phyloP scores from a whole-genome alignment of 176 grass and related monocot species.

The Tuctoria greenei region DNA sequence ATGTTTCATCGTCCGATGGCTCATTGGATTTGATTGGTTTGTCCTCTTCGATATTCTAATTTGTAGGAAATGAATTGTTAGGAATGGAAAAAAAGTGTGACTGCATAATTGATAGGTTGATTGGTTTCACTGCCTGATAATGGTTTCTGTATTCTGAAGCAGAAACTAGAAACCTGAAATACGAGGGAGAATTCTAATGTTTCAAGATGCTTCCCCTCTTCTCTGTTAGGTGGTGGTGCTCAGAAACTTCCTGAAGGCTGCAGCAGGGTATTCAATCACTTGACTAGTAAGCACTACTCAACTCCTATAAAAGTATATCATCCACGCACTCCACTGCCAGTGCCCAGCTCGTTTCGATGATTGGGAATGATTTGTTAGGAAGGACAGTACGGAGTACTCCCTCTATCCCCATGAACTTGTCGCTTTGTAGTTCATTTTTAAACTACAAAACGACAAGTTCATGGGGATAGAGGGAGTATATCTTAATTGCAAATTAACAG shows the following conservation, averaged over 20 bases:
- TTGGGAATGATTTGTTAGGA: not conserved
- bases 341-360: not conserved
- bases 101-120: not conserved
- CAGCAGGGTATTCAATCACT: not conserved
- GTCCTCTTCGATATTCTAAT: not conserved
- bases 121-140: not conserved
- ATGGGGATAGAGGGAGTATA: no score
- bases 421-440: no score
- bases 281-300: not conserved
- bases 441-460: no score
- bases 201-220: not conserved
- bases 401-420: no score
- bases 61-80: not conserved
- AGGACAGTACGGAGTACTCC: no score
- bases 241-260: not conserved
- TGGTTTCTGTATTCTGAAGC: not conserved
- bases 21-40: conserved; percentile 28
- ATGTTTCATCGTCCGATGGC: conserved; percentile 12
- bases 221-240: not conserved
- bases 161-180: not conserved
- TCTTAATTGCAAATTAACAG: not conserved
- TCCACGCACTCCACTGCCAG: not conserved
- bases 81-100: not conserved
- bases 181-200: not conserved
- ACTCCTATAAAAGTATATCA: not conserved